Conservation (phyloP, 2,329 filamentous ascomycete species). For the Alternaria novae-zelandiae region DNA sequence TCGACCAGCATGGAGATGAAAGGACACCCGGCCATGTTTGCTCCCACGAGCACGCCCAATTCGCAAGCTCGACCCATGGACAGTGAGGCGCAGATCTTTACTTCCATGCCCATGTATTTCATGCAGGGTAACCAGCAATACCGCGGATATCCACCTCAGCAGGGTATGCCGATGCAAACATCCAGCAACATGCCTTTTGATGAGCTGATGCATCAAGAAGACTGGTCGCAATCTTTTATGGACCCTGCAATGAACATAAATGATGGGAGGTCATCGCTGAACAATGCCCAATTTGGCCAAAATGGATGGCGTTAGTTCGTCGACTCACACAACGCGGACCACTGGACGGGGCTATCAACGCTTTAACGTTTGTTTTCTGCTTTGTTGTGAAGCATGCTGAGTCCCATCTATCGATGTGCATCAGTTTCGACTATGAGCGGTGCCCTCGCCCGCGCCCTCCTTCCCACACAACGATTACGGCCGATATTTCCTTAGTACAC, state of each 20-base stretch:
- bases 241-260: conserved; percentile 42
- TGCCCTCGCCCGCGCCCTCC: neutral
- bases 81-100: conserved; percentile 75
- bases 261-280: conserved; percentile 28
- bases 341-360: neutral
- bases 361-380: neutral
- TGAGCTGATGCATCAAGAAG: conserved; percentile 47
- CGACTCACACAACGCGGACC: neutral
- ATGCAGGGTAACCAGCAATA: conserved; percentile 57
- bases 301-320: conserved; percentile 27
- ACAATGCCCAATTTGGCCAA: conserved; percentile 23
- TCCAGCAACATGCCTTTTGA: conserved; percentile 44
- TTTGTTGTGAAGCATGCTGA: neutral
- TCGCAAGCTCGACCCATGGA: conserved; percentile 49
- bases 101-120: conserved; percentile 73
- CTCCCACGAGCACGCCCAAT: conserved; percentile 25
- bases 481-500: conserved; percentile 3
- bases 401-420: neutral
- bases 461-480: conserved; percentile 6
- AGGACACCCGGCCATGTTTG: conserved; percentile 30
- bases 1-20: conserved; percentile 34
- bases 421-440: neutral
- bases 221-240: conserved; percentile 50
- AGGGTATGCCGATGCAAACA: conserved; percentile 27
- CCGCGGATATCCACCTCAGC: conserved; percentile 35